A percentile compares a stretch with the other conserved stretches of the same genome.
phyloP scores from a whole-genome alignment of 2,329 filamentous ascomycete genomes.

The Beauveria varroae region DNA sequence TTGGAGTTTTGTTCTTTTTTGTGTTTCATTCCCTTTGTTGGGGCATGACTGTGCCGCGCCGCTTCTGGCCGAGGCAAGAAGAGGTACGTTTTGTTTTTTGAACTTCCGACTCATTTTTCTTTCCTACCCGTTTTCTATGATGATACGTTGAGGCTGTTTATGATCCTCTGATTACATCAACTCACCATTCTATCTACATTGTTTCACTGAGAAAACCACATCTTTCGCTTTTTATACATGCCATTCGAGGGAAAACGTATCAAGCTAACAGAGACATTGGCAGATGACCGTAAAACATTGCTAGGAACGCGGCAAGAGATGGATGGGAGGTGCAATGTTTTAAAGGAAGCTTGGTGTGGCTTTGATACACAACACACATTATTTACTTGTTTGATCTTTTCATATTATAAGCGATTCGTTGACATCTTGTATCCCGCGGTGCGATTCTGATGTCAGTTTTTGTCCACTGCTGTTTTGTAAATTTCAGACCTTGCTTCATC shows the following conservation, averaged over 20 bases:
- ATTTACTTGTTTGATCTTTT: conserved; percentile 1
- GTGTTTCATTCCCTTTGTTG: conserved; percentile 18
- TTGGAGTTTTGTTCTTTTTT: conserved; percentile 29
- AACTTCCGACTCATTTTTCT: background rate
- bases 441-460: no score
- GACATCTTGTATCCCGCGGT: no score
- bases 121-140: conserved; percentile 24
- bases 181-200: conserved; percentile 25
- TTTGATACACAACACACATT: background rate
- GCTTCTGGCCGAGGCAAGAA: background rate
- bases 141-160: conserved; percentile 42
- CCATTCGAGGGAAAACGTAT: background rate
- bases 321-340: background rate
- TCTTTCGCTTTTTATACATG: background rate
- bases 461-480: no score
- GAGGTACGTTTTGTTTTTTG: conserved; percentile 14
- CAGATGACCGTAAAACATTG: background rate
- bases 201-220: conserved; percentile 11
- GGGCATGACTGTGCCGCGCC: background rate
- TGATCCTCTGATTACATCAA: conserved; percentile 33
- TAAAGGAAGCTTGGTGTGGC: background rate
- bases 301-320: background rate
- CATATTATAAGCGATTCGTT: background rate
- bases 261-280: background rate
- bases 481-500: no score